Evolutionary conservation across 176 grass and related monocot genomes (phyloP), one percentile per base, ranked within the genome.

Genomic region (Paspalum notatum): DNA sequence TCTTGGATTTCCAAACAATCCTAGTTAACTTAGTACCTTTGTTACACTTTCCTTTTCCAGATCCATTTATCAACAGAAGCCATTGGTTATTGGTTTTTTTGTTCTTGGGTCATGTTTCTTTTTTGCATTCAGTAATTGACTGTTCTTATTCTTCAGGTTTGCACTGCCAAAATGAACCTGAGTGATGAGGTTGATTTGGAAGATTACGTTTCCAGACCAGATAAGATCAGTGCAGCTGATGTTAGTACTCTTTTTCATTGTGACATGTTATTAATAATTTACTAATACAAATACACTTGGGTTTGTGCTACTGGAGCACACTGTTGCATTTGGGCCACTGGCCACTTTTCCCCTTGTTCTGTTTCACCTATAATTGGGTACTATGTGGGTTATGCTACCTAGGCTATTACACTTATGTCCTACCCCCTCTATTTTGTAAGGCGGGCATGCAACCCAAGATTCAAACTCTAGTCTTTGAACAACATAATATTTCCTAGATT

Each of bases 211-310:
- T 94, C 91, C 38, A 85, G 91, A 88, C 95, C 95, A 8, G 95
- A 97, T 68, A 97, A 94, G 92, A 97, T 97, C 53, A 97, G 90
- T 87, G 95, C 91, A 78, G 95, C 91, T 78, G 91, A 97, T 84
- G 96, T 99, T 66, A 93, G 90, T 39, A 32, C 44, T 52, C 57
- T 50, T 49, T 73, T 73, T 71, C 22, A 24, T 61, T 62, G 32
- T 84, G 13, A 32, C 4, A 0, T 60, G 12, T 41, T 59, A 21
- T 15, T 24, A 20, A 43, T 24, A 20, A 43, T 45, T 50, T 55
- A 59, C 8, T 27, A 12, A 24, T 53, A 47, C 26, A 54, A 7
- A 56, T 76, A 8, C 49, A 41, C 67, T 25, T 61, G n/a, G 27
- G 76, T 24, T 26, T 60, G 22, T 32, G 32, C 2, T 32, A 32